Conservation (phyloP, 306 rosid species). For the Prunus campanulata region DNA sequence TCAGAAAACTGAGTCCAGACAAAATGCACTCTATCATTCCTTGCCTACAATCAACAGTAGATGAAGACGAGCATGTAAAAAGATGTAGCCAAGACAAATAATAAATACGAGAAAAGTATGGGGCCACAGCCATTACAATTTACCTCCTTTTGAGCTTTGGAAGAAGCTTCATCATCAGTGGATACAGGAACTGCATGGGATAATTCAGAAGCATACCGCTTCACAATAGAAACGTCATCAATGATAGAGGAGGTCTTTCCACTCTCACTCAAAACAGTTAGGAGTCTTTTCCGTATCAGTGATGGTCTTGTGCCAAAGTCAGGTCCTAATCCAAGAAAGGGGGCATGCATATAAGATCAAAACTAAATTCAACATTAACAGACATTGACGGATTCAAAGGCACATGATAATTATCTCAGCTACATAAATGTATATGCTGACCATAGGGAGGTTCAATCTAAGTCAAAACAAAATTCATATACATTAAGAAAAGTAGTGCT, state of each 20-base stretch:
- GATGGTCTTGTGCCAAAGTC: conserved; percentile 84
- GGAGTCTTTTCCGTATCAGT: conserved; percentile 66
- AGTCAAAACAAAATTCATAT: neutral
- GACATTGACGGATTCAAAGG: neutral
- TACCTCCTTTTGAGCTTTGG: conserved; percentile 80
- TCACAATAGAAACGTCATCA: conserved; percentile 76
- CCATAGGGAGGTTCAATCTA: neutral
- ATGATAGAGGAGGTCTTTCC: conserved; percentile 72
- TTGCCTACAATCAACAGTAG: conserved; percentile 55
- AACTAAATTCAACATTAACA: neutral
- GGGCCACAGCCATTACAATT: conserved; percentile 14
- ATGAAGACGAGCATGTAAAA: conserved; percentile 11
- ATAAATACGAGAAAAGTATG: neutral
- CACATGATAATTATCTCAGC: neutral
- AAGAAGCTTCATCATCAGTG: conserved; percentile 85
- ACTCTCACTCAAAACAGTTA: conserved; percentile 63
- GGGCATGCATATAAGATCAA: neutral
- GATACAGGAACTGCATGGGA: conserved; percentile 76
- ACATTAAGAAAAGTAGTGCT: neutral
- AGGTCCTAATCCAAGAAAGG: conserved; percentile 61
- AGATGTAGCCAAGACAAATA: neutral
- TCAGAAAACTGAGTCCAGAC: conserved; percentile 95
- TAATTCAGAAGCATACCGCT: conserved; percentile 71
- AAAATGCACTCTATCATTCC: conserved; percentile 78
- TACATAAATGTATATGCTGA: neutral